These are phyloP conservation scores for Fraxinus americana DNA, from an alignment of 257 asterid genomes.

Conservation along the genomic window DNA sequence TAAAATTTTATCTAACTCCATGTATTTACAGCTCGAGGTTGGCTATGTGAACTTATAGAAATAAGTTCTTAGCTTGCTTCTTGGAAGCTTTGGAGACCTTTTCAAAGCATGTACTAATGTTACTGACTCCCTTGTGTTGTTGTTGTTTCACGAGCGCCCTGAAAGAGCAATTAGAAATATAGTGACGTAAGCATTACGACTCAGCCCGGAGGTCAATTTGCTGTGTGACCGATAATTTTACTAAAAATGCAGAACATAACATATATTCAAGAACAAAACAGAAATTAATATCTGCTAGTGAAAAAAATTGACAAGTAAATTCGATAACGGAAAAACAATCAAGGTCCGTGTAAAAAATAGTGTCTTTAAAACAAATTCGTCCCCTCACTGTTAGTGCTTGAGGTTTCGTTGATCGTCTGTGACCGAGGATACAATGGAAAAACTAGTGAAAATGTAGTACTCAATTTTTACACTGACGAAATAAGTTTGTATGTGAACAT, in stretches of 20 bases:
- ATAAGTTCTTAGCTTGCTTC: background rate
- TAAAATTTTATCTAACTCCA: background rate
- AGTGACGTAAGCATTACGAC: slow-evolving; percentile 68
- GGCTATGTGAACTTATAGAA: background rate
- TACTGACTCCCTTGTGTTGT: background rate
- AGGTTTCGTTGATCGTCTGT: too few relatives aligned
- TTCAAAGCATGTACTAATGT: background rate
- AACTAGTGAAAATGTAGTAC: background rate
- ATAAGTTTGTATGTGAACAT: too few relatives aligned
- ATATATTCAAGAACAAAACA: too few relatives aligned
- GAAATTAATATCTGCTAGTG: too few relatives aligned
- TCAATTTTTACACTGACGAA: too few relatives aligned
- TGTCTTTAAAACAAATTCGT: too few relatives aligned
- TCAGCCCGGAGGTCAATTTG: slow-evolving; percentile 88
- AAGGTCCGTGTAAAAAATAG: too few relatives aligned
- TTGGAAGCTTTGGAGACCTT: background rate
- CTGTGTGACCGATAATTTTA: slow-evolving; percentile 67
- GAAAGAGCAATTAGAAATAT: slow-evolving; percentile 78
- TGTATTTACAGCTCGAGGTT: background rate
- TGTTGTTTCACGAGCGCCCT: slow-evolving; percentile 94
- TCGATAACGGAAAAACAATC: too few relatives aligned
- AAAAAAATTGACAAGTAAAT: too few relatives aligned
- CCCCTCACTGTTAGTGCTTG: too few relatives aligned
- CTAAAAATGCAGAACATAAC: too few relatives aligned
- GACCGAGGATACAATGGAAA: too few relatives aligned